Percentiles rank a stretch among this genome's conserved stretches.
These are phyloP conservation scores for Pseudogymnoascus sp. DNA, from an alignment of 2,329 filamentous ascomycete genomes.

Conservation along the genomic window DNA sequence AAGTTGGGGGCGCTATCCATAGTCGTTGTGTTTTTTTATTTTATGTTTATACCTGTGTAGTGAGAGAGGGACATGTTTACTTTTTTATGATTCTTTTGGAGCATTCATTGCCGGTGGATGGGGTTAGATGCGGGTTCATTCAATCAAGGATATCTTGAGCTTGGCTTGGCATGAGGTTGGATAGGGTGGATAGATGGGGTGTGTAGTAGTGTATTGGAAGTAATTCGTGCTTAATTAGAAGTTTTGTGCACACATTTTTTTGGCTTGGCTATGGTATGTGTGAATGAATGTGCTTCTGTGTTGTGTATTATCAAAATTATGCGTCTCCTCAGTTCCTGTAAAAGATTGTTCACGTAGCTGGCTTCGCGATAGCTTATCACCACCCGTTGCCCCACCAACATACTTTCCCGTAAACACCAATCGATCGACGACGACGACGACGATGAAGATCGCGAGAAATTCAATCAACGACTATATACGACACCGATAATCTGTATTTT, in stretches of 20 bases:
- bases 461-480: background rate
- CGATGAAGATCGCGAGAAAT: background rate
- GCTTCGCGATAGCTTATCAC: background rate
- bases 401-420: background rate
- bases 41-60: constrained; percentile 5
- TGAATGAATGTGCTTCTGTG: background rate
- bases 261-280: background rate
- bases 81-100: constrained; percentile 1
- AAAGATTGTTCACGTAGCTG: too few relatives aligned
- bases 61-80: background rate
- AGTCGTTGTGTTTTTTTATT: background rate
- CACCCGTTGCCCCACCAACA: background rate
- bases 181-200: background rate
- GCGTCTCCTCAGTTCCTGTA: too few relatives aligned
- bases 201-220: background rate
- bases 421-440: background rate
- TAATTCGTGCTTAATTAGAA: background rate
- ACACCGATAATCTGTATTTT: background rate
- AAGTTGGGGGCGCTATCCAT: background rate
- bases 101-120: background rate
- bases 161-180: background rate
- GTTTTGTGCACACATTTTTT: background rate
- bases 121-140: background rate
- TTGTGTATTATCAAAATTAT: too few relatives aligned
- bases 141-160: background rate